Base-by-base conservation (phyloP, 306 rosid genomes). In the Pyrus betulifolia region DNA sequence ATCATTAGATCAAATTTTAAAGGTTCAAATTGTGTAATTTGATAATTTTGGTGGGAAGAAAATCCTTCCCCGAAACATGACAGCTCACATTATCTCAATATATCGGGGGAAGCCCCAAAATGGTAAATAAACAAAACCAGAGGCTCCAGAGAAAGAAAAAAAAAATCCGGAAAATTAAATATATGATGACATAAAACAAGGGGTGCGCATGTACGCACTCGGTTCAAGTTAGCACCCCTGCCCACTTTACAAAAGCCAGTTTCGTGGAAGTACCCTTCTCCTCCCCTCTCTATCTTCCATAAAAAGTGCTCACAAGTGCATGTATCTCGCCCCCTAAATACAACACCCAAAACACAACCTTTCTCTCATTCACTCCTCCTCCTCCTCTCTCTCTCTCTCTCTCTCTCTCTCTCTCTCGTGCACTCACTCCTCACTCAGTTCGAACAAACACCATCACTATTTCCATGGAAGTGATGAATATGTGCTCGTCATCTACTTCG, bases 401-500 rank as follows among this genome's bases (percentile, higher is more conserved):
- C 19, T 23, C 40, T 35, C 28, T 57, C 52, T n/a, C 62, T 10
- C 28, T 63, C 33, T 8, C 30, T n/a, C 40, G 0, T 31, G 15
- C 44, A 46, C 25, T 18, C 28, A 72, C 27, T 57, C 45, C 40
- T 19, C 55, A 23, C 27, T n/a, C 66, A 4, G 17, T 19, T 18
- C 19, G 12, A 30, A 66, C 21, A 2, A 71, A 15, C 14, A 64
- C 40, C 66, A 17, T 14, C 68, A 30, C 40, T 30, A n/a, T 17
- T 31, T 31, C 69, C 21, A 77, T 84, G 90, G 93, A 86, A 76
- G 82, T 78, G 38, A 66, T 77, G 58, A 85, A 81, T 38, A 79
- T 83, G 78, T 81, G 87, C 72, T 86, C 93, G 0, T 82, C 92
- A 11, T 76, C 95, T 8, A 55, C 92, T 15, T 81, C 97, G n/a